Base-by-base conservation (phyloP, 257 asterid genomes). In the Cinchona pubescens region DNA sequence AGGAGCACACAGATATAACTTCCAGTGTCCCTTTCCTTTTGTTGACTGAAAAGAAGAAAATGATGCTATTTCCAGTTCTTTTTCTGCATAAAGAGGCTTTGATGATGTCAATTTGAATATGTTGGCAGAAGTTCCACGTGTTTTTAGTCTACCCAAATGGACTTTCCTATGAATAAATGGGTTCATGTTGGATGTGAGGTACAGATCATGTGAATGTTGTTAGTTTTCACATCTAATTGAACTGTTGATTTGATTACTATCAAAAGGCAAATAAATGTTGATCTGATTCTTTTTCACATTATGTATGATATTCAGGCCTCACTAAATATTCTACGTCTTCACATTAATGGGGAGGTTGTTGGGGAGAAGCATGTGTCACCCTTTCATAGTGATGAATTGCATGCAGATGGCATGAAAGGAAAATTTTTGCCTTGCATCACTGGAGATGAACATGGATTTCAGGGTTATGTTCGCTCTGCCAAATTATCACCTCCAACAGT, bases 181-280 rank as follows among this genome's bases (percentile, higher is more conserved):
- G 90, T 91, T 83, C 98, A 93, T 83, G 85, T 93, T 76, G 96
- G 96, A 83, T 93, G 96, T 67, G 92, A 90, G 97, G 98, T 93
- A 87, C 77, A 69, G 14, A 25, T 25, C 58, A 53, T 65, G 43
- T 32, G 69, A 35, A 23, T 60, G 37, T 72, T 43, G 25, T 27
- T 76, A 51, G 46, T 45, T n/a, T 43, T 14, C 16, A 32, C 60
- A 70, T 69, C 51, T 23, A 29, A 46, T 40, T 43, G 37, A 48
- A 51, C 51, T 71, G 35, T 53, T 27, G 73, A 40, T 62, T 55
- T 71, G 48, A 73, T 79, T 51, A 40, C 8, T 40, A 40, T 40
- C 45, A 40, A 40, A 40, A 40, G 8, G 8, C 5, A 5, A 40
- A 40, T 4, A 5, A 2, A 2, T 40, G 8, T 75, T 78, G 73